A percentile compares a stretch with the other conserved stretches of the same genome.
Evolutionary conservation across 1,284 basidiomycete species (phyloP).

Genomic region (Gomphus sp.): DNA sequence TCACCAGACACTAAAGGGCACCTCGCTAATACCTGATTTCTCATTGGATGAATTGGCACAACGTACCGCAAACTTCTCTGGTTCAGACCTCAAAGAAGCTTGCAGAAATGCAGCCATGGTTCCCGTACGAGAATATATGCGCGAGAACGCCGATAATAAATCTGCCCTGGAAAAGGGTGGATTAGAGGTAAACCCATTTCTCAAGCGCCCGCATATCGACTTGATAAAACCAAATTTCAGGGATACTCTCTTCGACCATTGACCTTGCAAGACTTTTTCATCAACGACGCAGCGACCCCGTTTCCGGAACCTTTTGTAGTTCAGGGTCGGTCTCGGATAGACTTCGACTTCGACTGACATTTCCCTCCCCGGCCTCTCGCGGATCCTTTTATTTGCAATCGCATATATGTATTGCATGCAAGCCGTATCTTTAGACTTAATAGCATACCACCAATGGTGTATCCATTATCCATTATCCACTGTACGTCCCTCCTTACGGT

Average conservation of each 20-base stretch:
- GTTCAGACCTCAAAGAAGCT: conserved; percentile 91
- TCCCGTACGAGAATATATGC: conserved; percentile 83
- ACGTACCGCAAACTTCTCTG: conserved; percentile 74
- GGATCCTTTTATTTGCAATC: not conserved
- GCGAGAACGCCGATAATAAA: conserved; percentile 44
- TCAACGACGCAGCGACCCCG: conserved; percentile 34
- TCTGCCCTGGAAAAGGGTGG: conserved; percentile 44
- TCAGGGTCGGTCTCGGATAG: conserved; percentile 2
- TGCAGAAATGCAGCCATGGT: conserved; percentile 91
- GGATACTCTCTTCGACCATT: conserved; percentile 71
- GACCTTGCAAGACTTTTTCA: conserved; percentile 60
- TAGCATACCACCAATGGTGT: not conserved
- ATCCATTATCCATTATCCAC: not conserved
- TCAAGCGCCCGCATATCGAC: not conserved
- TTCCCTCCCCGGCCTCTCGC: not conserved
- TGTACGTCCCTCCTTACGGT: not conserved
- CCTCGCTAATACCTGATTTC: conserved; percentile 59
- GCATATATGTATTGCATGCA: not conserved
- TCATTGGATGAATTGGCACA: conserved; percentile 60
- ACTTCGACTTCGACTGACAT: not conserved
- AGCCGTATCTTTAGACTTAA: not conserved
- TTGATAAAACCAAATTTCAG: conserved; percentile 27
- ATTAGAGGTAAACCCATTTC: conserved; percentile 35
- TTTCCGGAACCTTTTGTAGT: not conserved
- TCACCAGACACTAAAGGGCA: conserved; percentile 72